Evolutionary conservation across 805 yeast species (phyloP), one percentile per base, ranked within the genome.

Genomic region (Metschnikowia vanudenii): DNA sequence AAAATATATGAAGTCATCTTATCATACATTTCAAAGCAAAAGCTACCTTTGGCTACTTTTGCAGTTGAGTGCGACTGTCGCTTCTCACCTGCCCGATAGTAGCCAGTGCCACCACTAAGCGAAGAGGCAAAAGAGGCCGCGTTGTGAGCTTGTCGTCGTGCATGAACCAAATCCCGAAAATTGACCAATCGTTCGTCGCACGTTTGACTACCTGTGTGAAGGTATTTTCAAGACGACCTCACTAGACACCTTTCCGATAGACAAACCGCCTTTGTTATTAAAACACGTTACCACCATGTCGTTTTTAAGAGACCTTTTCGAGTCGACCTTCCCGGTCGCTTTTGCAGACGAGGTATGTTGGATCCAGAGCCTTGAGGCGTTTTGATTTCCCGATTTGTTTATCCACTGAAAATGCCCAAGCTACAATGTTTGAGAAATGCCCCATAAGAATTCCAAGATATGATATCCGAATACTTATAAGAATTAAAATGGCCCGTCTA

Each of bases 261-360:
- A n/a, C 40, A 30, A 40, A 17, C 39, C 31, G 42, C 29, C 41
- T 36, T 34, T 30, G 44, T 29, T 36, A 33, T 36, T 37, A 33
- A 44, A 9, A 40, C 42, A 39, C 42, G 28, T 28, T 32, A 38
- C 38, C 51, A 58, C 51, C 46, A 74, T 74, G 79, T 67, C 77
- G 57, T 73, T 80, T 62, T 76, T 81, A 61, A 78, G 74, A 65
- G 96, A 88, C 70, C 72, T 89, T 63, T 84, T 86, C 72, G 96
- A 88, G 64, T 79, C 85, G 51, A 75, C 87, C 55, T 72, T 81
- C 56, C 96, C 96, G 65, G 78, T 87, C 59, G 96, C 95, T 43
- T 82, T 78, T 72, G 97, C 96, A 60, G 96, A 87, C 60, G 83
- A 79, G 68, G 81, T 71, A 71, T 61, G 76, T 71, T 40, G 19